These are phyloP conservation scores for Spergularia azorica DNA, from an alignment of 179 eudicot genomes.

Conservation along the genomic window DNA sequence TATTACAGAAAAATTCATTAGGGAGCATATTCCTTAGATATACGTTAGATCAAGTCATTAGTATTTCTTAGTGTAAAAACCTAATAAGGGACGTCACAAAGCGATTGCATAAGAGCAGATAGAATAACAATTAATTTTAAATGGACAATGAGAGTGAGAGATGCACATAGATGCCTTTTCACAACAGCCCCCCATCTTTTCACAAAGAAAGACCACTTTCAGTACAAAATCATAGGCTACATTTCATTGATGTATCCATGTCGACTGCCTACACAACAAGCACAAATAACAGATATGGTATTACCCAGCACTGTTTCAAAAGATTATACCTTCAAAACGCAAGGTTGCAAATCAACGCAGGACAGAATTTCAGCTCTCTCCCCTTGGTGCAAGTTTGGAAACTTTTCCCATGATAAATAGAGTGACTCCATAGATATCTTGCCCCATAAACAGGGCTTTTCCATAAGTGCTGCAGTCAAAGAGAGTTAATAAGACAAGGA, in stretches of 20 bases:
- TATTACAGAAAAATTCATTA: too few relatives aligned
- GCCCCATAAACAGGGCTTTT: constrained; percentile 72
- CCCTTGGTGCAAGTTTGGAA: constrained; percentile 61
- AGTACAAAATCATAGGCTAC: not conserved
- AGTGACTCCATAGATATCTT: constrained; percentile 78
- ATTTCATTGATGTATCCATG: not conserved
- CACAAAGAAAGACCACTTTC: not conserved
- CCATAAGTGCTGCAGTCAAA: constrained; percentile 56
- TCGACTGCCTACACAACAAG: not conserved
- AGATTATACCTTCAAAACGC: constrained; percentile 64
- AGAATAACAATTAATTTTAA: too few relatives aligned
- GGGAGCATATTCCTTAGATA: too few relatives aligned
- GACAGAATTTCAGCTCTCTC: constrained; percentile 73
- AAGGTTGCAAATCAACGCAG: constrained; percentile 67
- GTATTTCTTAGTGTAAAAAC: too few relatives aligned
- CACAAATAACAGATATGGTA: not conserved
- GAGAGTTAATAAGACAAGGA: not conserved
- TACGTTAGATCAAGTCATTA: too few relatives aligned
- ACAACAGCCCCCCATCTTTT: too few relatives aligned
- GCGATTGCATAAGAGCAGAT: too few relatives aligned
- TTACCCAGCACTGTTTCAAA: not conserved
- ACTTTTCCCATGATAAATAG: constrained; percentile 70
- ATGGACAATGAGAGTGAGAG: too few relatives aligned
- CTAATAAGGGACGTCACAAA: too few relatives aligned
- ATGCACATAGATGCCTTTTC: too few relatives aligned